These are phyloP conservation scores for Butyriboletus loyo DNA, from an alignment of 768 basidiomycete genomes.

Conservation along the genomic window DNA sequence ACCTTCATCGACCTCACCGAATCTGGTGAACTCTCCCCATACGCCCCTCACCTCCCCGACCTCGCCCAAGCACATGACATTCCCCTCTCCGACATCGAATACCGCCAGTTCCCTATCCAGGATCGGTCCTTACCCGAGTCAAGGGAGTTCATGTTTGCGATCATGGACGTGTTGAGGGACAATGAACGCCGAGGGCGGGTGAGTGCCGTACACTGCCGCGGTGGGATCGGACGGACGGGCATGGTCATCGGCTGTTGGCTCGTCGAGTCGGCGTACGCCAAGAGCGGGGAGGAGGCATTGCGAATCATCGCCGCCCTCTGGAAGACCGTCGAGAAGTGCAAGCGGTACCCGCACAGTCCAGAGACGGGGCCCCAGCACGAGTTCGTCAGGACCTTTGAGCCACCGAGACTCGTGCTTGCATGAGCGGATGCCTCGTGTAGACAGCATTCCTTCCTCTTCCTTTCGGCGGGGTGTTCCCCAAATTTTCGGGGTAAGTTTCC, in stretches of 20 bases:
- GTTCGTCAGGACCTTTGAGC: slow-evolving; percentile 60
- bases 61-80: slow-evolving; percentile 58
- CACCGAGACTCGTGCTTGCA: slow-evolving; percentile 21
- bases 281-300: slow-evolving; percentile 63
- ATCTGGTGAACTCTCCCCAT: slow-evolving; percentile 68
- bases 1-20: slow-evolving; percentile 88
- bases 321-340: slow-evolving; percentile 76
- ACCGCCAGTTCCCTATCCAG: slow-evolving; percentile 76
- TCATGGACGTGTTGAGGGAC: slow-evolving; percentile 57
- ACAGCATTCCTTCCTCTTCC: not conserved
- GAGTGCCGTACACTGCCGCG: slow-evolving; percentile 75
- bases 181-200: slow-evolving; percentile 58
- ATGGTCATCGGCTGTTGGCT: slow-evolving; percentile 74
- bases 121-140: slow-evolving; percentile 68
- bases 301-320: slow-evolving; percentile 64
- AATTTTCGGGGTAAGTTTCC: slow-evolving; percentile 5
- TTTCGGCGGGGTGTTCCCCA: not conserved
- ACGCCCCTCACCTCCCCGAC: slow-evolving; percentile 50
- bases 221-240: slow-evolving; percentile 70
- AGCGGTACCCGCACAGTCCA: slow-evolving; percentile 69
- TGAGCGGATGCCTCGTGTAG: slow-evolving; percentile 2
- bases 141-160: slow-evolving; percentile 52
- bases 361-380: slow-evolving; percentile 80
- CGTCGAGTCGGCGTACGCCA: slow-evolving; percentile 60
- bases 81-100: slow-evolving; percentile 54